Conservation (phyloP, 306 rosid species). For the Dalbergia cochinchinensis region DNA sequence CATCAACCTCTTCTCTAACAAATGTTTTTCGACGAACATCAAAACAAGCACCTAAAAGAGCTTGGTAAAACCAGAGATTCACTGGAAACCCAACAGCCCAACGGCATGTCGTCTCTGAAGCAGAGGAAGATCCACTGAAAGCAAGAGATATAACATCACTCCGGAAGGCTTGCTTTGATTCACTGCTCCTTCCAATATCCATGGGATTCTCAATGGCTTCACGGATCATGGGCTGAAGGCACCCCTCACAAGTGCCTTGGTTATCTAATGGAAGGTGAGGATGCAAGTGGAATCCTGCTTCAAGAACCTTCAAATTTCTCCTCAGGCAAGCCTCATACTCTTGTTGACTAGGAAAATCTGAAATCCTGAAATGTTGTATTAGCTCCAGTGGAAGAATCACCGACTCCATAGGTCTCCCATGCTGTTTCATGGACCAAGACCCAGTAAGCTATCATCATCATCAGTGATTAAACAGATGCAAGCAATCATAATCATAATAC, state of each 20-base stretch:
- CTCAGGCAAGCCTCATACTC: conserved; percentile 87
- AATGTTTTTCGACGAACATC: conserved; percentile 71
- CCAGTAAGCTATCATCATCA: conserved; percentile 38
- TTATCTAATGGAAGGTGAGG: conserved; percentile 69
- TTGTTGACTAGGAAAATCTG: conserved; percentile 77
- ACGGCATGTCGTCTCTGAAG: conserved; percentile 65
- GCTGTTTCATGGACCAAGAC: conserved; percentile 63
- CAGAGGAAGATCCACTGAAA: conserved; percentile 60
- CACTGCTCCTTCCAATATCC: conserved; percentile 65
- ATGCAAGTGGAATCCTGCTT: conserved; percentile 77
- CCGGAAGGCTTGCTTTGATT: conserved; percentile 69
- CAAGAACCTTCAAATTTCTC: conserved; percentile 83
- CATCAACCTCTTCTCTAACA: conserved; percentile 93
- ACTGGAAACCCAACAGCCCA: conserved; percentile 98
- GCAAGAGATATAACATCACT: conserved; percentile 75
- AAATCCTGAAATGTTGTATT: conserved; percentile 70
- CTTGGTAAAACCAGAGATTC: conserved; percentile 89
- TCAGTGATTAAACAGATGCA: conserved; percentile 34
- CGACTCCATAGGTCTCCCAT: conserved; percentile 82
- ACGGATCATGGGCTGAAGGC: conserved; percentile 62
- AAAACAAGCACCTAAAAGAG: conserved; percentile 88
- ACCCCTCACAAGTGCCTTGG: conserved; percentile 51
- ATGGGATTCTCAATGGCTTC: conserved; percentile 75
- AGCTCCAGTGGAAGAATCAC: conserved; percentile 94
- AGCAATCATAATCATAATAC: not conserved